phyloP scores from a whole-genome alignment of 805 yeast genomes.

The Zygosaccharomyces kombuchaensis region DNA sequence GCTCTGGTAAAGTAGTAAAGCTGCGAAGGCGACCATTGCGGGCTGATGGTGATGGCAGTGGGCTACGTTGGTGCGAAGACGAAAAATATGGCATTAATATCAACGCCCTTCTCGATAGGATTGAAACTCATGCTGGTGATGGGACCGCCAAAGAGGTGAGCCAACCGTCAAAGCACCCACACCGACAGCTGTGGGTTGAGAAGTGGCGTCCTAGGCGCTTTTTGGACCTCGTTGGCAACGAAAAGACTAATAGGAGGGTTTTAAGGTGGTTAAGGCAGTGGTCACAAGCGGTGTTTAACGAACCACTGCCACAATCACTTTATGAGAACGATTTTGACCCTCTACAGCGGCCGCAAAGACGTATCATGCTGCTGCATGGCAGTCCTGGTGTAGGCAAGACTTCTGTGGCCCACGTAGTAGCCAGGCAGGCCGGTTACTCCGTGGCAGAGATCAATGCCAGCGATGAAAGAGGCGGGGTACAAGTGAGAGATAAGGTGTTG shows the following conservation, averaged over 20 bases:
- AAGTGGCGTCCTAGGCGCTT: conserved; percentile 65
- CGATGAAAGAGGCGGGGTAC: conserved; percentile 64
- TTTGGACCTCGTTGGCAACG: conserved; percentile 67
- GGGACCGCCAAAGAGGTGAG: conserved; percentile 9
- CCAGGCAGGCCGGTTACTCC: conserved; percentile 75
- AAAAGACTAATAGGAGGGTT: conserved; percentile 53
- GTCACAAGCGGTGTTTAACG: conserved; percentile 55
- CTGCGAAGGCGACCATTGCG: conserved; percentile 9
- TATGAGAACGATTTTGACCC: conserved; percentile 39
- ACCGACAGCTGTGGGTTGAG: conserved; percentile 47
- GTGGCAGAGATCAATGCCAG: conserved; percentile 84
- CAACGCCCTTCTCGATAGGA: conserved; percentile 34
- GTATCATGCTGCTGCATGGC: conserved; percentile 74
- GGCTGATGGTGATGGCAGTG: not conserved
- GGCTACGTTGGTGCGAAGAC: conserved; percentile 24
- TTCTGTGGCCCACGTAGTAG: conserved; percentile 77
- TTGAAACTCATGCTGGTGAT: conserved; percentile 25
- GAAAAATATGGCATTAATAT: conserved; percentile 39
- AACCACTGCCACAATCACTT: conserved; percentile 32
- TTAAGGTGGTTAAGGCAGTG: conserved; percentile 64
- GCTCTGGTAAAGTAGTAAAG: conserved; percentile 13
- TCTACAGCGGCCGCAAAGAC: conserved; percentile 54
- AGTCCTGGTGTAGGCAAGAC: conserved; percentile 96
- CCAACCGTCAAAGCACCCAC: not conserved
- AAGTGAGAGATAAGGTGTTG: conserved; percentile 49